A percentile compares a stretch with the other conserved stretches of the same genome.
Conservation (phyloP, 495 filamentous ascomycete species). For the Chaetomium tenue region DNA sequence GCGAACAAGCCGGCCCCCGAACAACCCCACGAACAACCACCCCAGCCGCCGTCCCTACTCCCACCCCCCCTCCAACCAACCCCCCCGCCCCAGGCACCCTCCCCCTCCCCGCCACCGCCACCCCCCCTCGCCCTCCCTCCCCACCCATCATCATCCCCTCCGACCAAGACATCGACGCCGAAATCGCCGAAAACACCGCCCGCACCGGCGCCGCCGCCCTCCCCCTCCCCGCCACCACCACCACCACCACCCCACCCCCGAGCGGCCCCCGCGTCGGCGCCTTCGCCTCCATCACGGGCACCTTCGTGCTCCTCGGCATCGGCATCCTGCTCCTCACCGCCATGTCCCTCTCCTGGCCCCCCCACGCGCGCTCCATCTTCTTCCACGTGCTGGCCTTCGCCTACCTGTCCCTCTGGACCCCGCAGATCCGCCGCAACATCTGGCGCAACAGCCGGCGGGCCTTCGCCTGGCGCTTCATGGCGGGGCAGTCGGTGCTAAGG, state of each 20-base stretch:
- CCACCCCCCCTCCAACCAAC: slow-evolving; percentile 26
- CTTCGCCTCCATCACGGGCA: slow-evolving; percentile 73
- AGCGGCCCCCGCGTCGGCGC: slow-evolving; percentile 32
- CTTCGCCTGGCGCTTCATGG: slow-evolving; percentile 80
- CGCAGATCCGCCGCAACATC: slow-evolving; percentile 87
- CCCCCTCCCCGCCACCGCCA: slow-evolving; percentile 62
- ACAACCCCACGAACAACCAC: slow-evolving; percentile 38
- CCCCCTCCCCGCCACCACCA: slow-evolving; percentile 14
- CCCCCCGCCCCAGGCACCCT: slow-evolving; percentile 46
- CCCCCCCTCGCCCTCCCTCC: slow-evolving; percentile 33
- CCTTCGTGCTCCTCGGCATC: slow-evolving; percentile 72
- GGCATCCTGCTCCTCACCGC: slow-evolving; percentile 70
- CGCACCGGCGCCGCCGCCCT: slow-evolving; percentile 34
- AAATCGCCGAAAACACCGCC: slow-evolving; percentile 48
- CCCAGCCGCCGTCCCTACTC: slow-evolving; percentile 20
- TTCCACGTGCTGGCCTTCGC: slow-evolving; percentile 62
- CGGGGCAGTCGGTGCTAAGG: slow-evolving; percentile 76
- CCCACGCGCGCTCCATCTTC: slow-evolving; percentile 65
- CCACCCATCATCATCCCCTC: slow-evolving; percentile 76
- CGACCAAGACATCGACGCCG: slow-evolving; percentile 72
- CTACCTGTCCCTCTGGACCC: slow-evolving; percentile 88
- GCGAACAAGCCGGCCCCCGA: slow-evolving; percentile 39
- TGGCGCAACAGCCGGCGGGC: slow-evolving; percentile 89
- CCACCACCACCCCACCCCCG: slow-evolving; percentile 33
- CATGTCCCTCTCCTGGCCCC: slow-evolving; percentile 72